Evolutionary conservation across 2,329 filamentous ascomycete genomes (phyloP).

Genomic region (Trichoderma polysporum): DNA sequence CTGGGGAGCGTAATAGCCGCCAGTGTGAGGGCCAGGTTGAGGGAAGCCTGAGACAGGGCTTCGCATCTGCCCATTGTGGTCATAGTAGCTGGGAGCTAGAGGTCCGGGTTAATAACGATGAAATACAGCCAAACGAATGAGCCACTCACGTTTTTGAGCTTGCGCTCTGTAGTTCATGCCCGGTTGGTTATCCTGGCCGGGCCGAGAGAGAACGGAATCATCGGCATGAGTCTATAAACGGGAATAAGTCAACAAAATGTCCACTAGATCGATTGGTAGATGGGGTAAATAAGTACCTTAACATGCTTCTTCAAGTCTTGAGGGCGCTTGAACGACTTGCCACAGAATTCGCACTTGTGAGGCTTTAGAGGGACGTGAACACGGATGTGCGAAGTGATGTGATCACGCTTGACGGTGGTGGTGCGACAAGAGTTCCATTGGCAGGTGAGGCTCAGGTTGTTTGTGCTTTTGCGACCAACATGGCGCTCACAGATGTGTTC

Average conservation of each 20-base stretch:
- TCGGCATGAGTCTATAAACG: slow-evolving; percentile 76
- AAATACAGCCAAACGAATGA: background rate
- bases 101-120: background rate
- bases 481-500: slow-evolving; percentile 98
- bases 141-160: slow-evolving; percentile 51
- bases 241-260: slow-evolving; percentile 26
- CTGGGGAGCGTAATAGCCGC: slow-evolving; percentile 59
- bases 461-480: slow-evolving; percentile 97
- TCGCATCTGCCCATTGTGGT: slow-evolving; percentile 64
- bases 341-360: slow-evolving; percentile 98
- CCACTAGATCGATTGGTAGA: background rate
- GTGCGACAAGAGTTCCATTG: slow-evolving; percentile 96
- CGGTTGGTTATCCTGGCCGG: slow-evolving; percentile 52
- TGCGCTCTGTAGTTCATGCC: slow-evolving; percentile 56
- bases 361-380: slow-evolving; percentile 99
- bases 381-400: slow-evolving; percentile 98
- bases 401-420: slow-evolving; percentile 96
- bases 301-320: slow-evolving; percentile 99
- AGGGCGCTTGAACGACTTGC: slow-evolving; percentile 97
- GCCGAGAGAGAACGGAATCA: slow-evolving; percentile 72
- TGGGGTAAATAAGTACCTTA: slow-evolving; percentile 56
- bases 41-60: slow-evolving; percentile 55
- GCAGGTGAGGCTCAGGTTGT: slow-evolving; percentile 96
- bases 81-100: slow-evolving; percentile 60
- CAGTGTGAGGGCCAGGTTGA: slow-evolving; percentile 51